Evolutionary conservation across 352 stramenopile species (phyloP), one percentile per base, ranked within the genome.

Genomic region (Pythium rhizo-oryzae): DNA sequence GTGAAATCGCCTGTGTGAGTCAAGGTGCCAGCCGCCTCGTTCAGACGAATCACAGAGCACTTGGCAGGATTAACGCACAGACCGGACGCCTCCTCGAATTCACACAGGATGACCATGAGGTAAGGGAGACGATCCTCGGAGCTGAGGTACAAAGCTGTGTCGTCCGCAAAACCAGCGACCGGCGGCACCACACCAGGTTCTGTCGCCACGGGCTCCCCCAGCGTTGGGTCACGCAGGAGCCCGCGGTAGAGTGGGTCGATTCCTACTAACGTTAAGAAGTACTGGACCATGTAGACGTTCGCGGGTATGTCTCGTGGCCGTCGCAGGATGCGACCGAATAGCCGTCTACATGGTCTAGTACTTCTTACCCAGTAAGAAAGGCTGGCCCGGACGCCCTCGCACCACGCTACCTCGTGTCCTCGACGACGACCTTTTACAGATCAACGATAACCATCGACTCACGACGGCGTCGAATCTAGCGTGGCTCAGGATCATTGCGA

Each of bases 61-160:
- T n/a, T n/a, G n/a, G n/a, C n/a, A n/a, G n/a, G n/a, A n/a, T n/a
- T n/a, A n/a, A n/a, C n/a, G n/a, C n/a, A n/a, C n/a, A n/a, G n/a
- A n/a, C n/a, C n/a, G n/a, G n/a, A n/a, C n/a, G n/a, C n/a, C n/a
- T n/a, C n/a, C n/a, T n/a, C n/a, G n/a, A n/a, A n/a, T n/a, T n/a
- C n/a, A n/a, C n/a, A n/a, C n/a, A n/a, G n/a, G n/a, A n/a, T n/a
- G n/a, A n/a, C n/a, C n/a, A n/a, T n/a, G n/a, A n/a, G n/a, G n/a
- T n/a, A n/a, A n/a, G n/a, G n/a, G n/a, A n/a, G n/a, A n/a, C n/a
- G n/a, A n/a, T n/a, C n/a, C n/a, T n/a, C n/a, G n/a, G n/a, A n/a
- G n/a, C n/a, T n/a, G n/a, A 70, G 33, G 19, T 56, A 63, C n/a
- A 64, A 5, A 1, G 63, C 63, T 16, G 63, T 70, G 33, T 70